Percentiles rank a stretch among this genome's conserved stretches.
Evolutionary conservation across 2,329 filamentous ascomycete species (phyloP).

Genomic region (Cercospora beticola): DNA sequence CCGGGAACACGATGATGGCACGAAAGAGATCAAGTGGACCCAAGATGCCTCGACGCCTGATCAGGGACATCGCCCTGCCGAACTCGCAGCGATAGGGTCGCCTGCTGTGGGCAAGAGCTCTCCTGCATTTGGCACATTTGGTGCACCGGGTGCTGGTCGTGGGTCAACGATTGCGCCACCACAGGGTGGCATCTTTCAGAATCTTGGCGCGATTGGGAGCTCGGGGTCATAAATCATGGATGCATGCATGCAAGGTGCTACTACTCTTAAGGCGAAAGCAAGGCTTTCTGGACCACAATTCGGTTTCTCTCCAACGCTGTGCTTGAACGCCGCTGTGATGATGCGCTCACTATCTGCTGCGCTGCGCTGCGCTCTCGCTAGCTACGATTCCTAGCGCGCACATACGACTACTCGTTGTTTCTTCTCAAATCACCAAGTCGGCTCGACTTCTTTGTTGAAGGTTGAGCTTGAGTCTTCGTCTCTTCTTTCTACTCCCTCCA

Average conservation of each 20-base stretch:
- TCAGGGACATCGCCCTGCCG: slow-evolving; percentile 26
- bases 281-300: not conserved
- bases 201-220: slow-evolving; percentile 28
- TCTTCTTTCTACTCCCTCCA: not conserved
- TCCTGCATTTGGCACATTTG: slow-evolving; percentile 35
- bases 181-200: slow-evolving; percentile 25
- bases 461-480: slow-evolving; percentile 1
- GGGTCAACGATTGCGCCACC: not conserved
- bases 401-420: not conserved
- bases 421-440: slow-evolving; percentile 1
- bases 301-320: not conserved
- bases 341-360: not conserved
- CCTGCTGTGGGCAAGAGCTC: slow-evolving; percentile 47
- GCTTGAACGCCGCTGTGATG: not conserved
- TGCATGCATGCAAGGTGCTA: not conserved
- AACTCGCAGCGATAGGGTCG: slow-evolving; percentile 51
- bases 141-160: slow-evolving; percentile 29
- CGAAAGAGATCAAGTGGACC: slow-evolving; percentile 47
- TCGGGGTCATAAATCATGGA: slow-evolving; percentile 6
- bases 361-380: not conserved
- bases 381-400: not conserved
- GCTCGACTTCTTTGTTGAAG: slow-evolving; percentile 2
- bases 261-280: not conserved
- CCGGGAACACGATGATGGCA: slow-evolving; percentile 46
- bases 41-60: slow-evolving; percentile 33